A percentile compares a stretch with the other conserved stretches of the same genome.
Evolutionary conservation across 2,329 filamentous ascomycete species (phyloP).

Genomic region (Ascochyta lentis): DNA sequence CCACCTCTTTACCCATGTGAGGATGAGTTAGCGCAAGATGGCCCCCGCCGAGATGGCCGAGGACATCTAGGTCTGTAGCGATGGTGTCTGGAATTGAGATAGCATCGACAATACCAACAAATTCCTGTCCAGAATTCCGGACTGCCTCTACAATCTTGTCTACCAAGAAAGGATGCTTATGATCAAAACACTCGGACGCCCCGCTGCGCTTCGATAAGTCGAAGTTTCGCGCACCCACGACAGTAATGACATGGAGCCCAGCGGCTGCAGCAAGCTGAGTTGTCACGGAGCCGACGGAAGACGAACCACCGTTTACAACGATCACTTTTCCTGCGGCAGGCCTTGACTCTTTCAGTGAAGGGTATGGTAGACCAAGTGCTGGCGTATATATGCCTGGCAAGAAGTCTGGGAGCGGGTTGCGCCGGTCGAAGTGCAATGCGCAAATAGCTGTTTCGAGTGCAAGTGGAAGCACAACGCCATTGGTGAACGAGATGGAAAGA

Average conservation of each 20-base stretch:
- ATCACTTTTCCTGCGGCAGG: constrained; percentile 42
- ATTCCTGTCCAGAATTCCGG: constrained; percentile 40
- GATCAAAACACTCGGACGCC: constrained; percentile 34
- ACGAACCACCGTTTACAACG: constrained; percentile 58
- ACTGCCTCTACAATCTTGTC: constrained; percentile 48
- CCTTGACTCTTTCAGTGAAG: constrained; percentile 39
- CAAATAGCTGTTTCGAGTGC: constrained; percentile 52
- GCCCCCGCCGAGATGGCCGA: constrained; percentile 40
- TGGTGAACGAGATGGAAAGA: constrained; percentile 46
- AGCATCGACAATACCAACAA: constrained; percentile 51
- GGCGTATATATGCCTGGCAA: constrained; percentile 30
- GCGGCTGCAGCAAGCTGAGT: constrained; percentile 51
- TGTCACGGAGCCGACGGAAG: constrained; percentile 48
- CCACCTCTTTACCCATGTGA: constrained; percentile 30
- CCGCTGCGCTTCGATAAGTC: constrained; percentile 29
- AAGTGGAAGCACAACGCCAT: constrained; percentile 52
- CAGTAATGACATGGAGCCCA: constrained; percentile 50
- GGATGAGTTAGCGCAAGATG: constrained; percentile 49
- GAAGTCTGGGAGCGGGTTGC: constrained; percentile 35
- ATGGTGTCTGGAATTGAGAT: constrained; percentile 33
- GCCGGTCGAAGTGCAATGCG: constrained; percentile 37
- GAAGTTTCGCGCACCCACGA: constrained; percentile 40
- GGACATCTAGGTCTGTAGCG: constrained; percentile 29
- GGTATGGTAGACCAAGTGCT: constrained; percentile 49
- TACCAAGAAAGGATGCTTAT: constrained; percentile 38